Evolutionary conservation across 176 grass and related monocot genomes (phyloP), one percentile per base, ranked within the genome.

Genomic region (Avena sativa): DNA sequence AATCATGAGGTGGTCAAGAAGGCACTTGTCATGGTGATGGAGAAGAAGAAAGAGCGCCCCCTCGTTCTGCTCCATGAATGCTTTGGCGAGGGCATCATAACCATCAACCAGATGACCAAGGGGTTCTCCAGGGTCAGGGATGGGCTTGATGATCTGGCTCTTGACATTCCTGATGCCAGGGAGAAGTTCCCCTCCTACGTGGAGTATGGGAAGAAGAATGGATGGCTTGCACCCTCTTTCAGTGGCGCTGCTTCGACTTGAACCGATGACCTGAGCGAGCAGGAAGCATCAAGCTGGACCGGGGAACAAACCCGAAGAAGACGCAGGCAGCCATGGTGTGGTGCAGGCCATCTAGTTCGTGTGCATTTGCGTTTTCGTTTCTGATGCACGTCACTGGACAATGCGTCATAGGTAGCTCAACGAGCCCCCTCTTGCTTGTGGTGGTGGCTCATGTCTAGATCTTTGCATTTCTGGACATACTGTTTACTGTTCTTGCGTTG

Each of bases 1-100:
- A 92, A 98, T 32, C 96, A 98, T 71, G 96, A 98, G 79, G 96
- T 98, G 8, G 96, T 98, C 20, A 98, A 98, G 88, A 98, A 98
- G 80, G 93, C 91, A 2, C 84, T 95, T 1, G 61, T 94, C 46
- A 95, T 98, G 96, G 90, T 91, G 14, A 98, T 98, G 96, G 96
- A 98, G 52, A 98, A 95, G 89, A 93, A 95, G 62, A 91, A 87
- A 1, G 89, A 87, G 56, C 91, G 92, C 74, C 88, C 78, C 74
- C 83, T 98, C 2, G 79, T 66, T 19, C 91, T 98, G 78, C 83
- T 98, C 32, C 88, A 90, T 16, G 93, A 98, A 67, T 93, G 93
- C 82, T 98, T 98, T 32, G 67, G 90, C 7, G 96, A 98, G 90
- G 96, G 96, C 74, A 88, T 98, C 78, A 94, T 98, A 78, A 98